A percentile compares a stretch with the other conserved stretches of the same genome.
Conservation (phyloP, 352 stramenopile genomes). For the Stephanocyclus meneghinianus region DNA sequence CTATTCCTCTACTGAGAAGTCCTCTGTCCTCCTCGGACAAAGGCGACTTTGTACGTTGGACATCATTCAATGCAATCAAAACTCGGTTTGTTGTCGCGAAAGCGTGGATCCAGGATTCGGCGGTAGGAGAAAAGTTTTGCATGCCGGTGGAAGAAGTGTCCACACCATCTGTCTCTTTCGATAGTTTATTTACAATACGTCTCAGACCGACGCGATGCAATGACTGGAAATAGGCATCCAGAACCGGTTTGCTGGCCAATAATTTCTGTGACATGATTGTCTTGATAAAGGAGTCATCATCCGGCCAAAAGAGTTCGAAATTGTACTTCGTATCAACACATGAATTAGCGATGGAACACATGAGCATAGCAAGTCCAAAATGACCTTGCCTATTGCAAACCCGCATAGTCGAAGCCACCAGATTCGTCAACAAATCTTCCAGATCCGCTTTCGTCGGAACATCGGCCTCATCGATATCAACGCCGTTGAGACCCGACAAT, state of each 20-base stretch:
- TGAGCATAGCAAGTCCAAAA: conserved; percentile 55
- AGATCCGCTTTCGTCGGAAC: conserved; percentile 15
- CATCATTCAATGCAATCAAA: conserved; percentile 20
- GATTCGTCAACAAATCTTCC: conserved; percentile 22
- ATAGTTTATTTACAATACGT: conserved; percentile 10
- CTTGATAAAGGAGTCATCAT: conserved; percentile 17
- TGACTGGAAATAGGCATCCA: conserved; percentile 51
- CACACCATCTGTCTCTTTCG: background rate
- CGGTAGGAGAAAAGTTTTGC: conserved; percentile 9
- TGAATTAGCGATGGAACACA: conserved; percentile 43
- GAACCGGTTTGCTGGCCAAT: conserved; percentile 29
- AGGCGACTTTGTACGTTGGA: conserved; percentile 3
- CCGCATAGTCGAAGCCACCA: conserved; percentile 59
- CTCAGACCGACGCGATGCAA: conserved; percentile 50
- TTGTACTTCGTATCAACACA: background rate
- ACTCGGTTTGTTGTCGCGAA: conserved; percentile 25
- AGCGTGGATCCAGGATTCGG: conserved; percentile 34
- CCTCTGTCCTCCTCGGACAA: conserved; percentile 16
- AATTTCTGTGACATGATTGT: conserved; percentile 19
- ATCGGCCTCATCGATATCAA: conserved; percentile 5
- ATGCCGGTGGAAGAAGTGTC: background rate
- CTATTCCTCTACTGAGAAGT: conserved; percentile 45
- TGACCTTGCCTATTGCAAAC: conserved; percentile 59
- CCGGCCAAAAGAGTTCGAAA: background rate
- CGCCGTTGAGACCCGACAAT: conserved; percentile 9